Percentiles rank a stretch among this genome's conserved stretches.
phyloP scores from a whole-genome alignment of 805 yeast genomes.

The Wickerhamomyces tratensis region DNA sequence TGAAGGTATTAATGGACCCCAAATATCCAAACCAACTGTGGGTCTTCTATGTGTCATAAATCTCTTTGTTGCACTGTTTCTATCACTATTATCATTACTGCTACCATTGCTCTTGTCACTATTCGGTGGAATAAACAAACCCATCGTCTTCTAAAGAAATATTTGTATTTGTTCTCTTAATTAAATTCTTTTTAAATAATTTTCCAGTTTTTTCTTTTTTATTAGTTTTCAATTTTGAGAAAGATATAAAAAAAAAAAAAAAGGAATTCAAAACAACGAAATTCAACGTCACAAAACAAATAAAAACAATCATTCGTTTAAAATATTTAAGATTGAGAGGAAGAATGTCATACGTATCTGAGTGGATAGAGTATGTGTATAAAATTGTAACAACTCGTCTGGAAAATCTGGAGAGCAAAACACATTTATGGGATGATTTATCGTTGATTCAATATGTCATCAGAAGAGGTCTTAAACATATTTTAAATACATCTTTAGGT shows the following conservation, averaged over 20 bases:
- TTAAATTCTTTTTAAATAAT: too few species aligned
- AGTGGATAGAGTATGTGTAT: too few species aligned
- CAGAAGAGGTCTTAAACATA: slow-evolving; percentile 30
- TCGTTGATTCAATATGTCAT: slow-evolving; percentile 36
- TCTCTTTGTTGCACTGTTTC: neutral
- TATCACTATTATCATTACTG: neutral
- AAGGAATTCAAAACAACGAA: too few species aligned
- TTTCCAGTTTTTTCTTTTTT: too few species aligned
- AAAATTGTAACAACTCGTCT: slow-evolving; percentile 4
- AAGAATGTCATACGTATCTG: too few species aligned
- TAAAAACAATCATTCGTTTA: too few species aligned
- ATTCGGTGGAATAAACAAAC: slow-evolving; percentile 1
- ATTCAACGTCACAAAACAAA: too few species aligned
- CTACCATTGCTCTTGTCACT: neutral
- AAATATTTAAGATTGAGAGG: too few species aligned
- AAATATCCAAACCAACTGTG: slow-evolving; percentile 45
- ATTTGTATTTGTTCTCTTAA: too few species aligned
- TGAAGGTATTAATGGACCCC: slow-evolving; percentile 73
- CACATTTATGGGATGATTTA: slow-evolving; percentile 42
- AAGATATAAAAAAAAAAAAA: too few species aligned
- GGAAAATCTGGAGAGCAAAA: slow-evolving; percentile 37
- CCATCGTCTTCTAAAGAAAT: neutral
- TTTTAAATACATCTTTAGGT: slow-evolving; percentile 15
- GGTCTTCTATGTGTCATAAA: slow-evolving; percentile 32
- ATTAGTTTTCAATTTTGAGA: too few species aligned